Conservation (phyloP, 2,329 filamentous ascomycete genomes). For the Pseudocercospora eumusae region DNA sequence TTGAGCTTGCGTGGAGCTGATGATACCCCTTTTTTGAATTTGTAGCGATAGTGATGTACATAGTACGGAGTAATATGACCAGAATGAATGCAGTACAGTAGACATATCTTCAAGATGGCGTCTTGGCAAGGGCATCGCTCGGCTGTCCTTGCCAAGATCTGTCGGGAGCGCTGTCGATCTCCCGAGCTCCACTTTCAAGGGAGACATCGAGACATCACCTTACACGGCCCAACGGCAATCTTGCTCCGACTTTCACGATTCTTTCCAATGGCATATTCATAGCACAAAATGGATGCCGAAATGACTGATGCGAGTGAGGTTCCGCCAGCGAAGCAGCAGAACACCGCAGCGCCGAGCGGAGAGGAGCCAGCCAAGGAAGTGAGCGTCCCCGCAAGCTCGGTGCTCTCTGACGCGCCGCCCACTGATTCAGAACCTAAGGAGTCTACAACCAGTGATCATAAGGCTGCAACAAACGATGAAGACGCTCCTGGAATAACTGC, state of each 20-base stretch:
- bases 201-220: constrained; percentile 9
- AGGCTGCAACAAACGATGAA: neutral
- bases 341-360: neutral
- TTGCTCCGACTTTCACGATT: constrained; percentile 1
- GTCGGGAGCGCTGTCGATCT: neutral
- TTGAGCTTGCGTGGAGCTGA: neutral
- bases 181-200: constrained; percentile 5
- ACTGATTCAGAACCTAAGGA: constrained; percentile 24
- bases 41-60: constrained; percentile 2
- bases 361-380: constrained; percentile 8
- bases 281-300: neutral
- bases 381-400: constrained; percentile 15
- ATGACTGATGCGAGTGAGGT: neutral
- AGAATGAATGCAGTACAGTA: neutral
- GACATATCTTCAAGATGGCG: neutral
- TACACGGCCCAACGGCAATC: neutral
- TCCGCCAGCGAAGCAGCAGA: neutral
- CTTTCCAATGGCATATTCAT: constrained; percentile 1
- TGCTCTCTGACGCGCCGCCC: constrained; percentile 21
- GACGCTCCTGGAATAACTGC: neutral
- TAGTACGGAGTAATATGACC: neutral
- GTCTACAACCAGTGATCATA: neutral
- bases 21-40: constrained; percentile 6
- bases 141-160: neutral
- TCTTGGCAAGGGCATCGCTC: neutral